Evolutionary conservation across 441 rosid species (phyloP), one percentile per base, ranked within the genome.

Genomic region (Metrosideros polymorpha): DNA sequence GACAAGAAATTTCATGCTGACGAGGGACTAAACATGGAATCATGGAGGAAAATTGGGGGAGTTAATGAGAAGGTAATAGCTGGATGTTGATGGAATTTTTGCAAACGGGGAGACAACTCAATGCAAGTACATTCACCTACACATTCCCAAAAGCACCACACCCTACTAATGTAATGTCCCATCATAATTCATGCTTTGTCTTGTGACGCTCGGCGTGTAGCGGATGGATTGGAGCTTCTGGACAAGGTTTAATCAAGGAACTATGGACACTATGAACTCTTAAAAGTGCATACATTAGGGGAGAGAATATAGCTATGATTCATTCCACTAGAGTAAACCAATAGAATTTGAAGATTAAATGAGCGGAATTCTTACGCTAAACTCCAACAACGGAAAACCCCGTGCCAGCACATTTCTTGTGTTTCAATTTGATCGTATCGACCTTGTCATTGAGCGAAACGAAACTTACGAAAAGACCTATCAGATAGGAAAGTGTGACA

Each of bases 391-490:
- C 8, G 8, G 2, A 17, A 35, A 35, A 63, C 5, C 2, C n/a
- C 27, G 5, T 9, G 2, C 1, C 4, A 6, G 27, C 47, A 35
- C 45, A 32, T 19, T 35, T 18, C 14, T 3, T 32, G 6, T 4
- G 45, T 66, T 66, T 32, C 24, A 12, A 3, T 32, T 66, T 9
- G 8, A 35, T 35, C 9, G 32, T 18, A 35, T 66, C 2, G 5
- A 66, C 2, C 2, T 1, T 66, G 13, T 10, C 12, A 9, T 66
- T 6, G 5, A 39, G 4, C 6, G 8, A 66, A 19, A 35, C 12
- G 2, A 22, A 66, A 35, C 8, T 35, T 22, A 66, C 3, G 0
- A 10, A 9, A 66, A 10, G 1, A 27, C 4, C 0, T 3, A 15
- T 1, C 6, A 0, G 19, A 35, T 12, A 10, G 6, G 15, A 35